A percentile compares a stretch with the other conserved stretches of the same genome.
Conservation (phyloP, 805 yeast genomes). For the Sugiyamaella marilandica region DNA sequence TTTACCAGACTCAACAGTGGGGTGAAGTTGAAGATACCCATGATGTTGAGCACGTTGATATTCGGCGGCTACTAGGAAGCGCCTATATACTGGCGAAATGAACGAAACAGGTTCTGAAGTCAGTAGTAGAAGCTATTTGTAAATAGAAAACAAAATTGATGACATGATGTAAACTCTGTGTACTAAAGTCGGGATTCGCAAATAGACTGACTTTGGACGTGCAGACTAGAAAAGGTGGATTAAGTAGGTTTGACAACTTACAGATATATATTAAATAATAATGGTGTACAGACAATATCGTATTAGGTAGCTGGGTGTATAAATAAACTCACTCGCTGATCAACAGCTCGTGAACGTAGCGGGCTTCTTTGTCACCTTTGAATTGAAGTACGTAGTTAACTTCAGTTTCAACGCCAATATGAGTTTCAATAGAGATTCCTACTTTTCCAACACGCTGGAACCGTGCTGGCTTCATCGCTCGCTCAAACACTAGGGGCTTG, state of each 20-base stretch:
- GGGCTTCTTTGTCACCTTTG: slow-evolving; percentile 27
- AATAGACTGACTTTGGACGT: no score
- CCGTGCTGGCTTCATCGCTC: slow-evolving; percentile 6
- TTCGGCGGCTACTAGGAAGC: slow-evolving; percentile 74
- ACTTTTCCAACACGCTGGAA: slow-evolving; percentile 19
- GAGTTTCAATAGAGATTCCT: slow-evolving; percentile 15
- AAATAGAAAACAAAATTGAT: slow-evolving; percentile 2
- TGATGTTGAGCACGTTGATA: slow-evolving; percentile 91
- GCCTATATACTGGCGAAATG: slow-evolving; percentile 56
- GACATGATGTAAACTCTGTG: background rate
- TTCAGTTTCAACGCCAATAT: slow-evolving; percentile 8
- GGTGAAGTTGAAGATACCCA: slow-evolving; percentile 99
- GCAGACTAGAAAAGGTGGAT: no score
- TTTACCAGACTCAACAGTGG: slow-evolving; percentile 85
- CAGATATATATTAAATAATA: background rate
- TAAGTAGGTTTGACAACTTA: no score
- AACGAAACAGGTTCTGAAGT: background rate
- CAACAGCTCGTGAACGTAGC: slow-evolving; percentile 21
- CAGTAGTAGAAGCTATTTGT: background rate
- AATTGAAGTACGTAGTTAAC: slow-evolving; percentile 27
- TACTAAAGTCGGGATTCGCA: background rate
- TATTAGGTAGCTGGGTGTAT: background rate
- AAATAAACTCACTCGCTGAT: slow-evolving; percentile 4
- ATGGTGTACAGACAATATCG: background rate
- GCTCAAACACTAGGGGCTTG: slow-evolving; percentile 10